Evolutionary conservation across 352 stramenopile species (phyloP).

Genomic region (Aphanomyces stellatus): DNA sequence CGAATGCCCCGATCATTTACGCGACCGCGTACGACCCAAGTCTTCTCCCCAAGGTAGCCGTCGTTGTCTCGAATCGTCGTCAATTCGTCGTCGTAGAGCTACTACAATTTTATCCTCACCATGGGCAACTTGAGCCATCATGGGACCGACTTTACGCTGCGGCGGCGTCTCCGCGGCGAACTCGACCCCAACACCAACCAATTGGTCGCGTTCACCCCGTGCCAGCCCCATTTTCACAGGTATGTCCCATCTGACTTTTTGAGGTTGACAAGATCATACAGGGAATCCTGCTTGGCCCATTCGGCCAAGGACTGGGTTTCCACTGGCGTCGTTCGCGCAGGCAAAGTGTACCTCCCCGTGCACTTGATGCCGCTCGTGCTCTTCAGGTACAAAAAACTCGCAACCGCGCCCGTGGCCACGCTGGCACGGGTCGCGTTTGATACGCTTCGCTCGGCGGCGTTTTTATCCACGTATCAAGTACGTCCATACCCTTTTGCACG

Average conservation of each 20-base stretch:
- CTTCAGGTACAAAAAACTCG: slow-evolving; percentile 60
- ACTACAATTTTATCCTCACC: slow-evolving; percentile 79
- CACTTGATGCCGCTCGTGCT: slow-evolving; percentile 68
- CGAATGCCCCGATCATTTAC: slow-evolving; percentile 79
- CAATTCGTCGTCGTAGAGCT: slow-evolving; percentile 32
- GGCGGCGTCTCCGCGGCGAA: slow-evolving; percentile 44
- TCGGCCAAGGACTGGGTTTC: slow-evolving; percentile 60
- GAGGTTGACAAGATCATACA: slow-evolving; percentile 10
- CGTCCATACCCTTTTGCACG: not conserved
- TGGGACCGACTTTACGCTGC: slow-evolving; percentile 58
- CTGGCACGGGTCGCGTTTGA: slow-evolving; percentile 46
- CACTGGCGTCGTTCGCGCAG: slow-evolving; percentile 48
- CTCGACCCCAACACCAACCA: slow-evolving; percentile 29
- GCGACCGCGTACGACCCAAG: slow-evolving; percentile 55
- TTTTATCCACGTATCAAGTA: slow-evolving; percentile 79
- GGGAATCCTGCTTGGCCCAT: slow-evolving; percentile 77
- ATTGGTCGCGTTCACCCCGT: slow-evolving; percentile 48
- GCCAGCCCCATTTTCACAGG: slow-evolving; percentile 82
- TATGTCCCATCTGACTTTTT: slow-evolving; percentile 24
- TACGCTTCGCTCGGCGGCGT: slow-evolving; percentile 66
- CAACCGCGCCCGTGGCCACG: slow-evolving; percentile 35
- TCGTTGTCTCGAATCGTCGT: not conserved
- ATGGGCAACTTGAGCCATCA: slow-evolving; percentile 65
- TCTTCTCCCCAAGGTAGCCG: slow-evolving; percentile 61
- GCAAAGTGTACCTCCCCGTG: slow-evolving; percentile 75